Base-by-base conservation (phyloP, 768 basidiomycete genomes). In the Collybia mongolica region DNA sequence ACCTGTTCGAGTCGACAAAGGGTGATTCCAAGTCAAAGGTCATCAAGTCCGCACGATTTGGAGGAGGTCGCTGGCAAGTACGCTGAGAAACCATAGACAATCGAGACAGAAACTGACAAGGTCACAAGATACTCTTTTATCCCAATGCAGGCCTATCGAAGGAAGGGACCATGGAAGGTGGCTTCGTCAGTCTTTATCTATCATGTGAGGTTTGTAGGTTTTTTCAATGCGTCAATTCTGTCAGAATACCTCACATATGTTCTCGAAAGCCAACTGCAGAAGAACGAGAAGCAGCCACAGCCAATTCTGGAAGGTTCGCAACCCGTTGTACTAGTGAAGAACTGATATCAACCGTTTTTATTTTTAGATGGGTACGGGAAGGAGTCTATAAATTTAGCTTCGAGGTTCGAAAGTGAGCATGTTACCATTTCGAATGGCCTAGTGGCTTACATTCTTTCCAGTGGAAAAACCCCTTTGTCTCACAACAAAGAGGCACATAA, bases 341-440 rank as follows among this genome's bases (percentile, higher is more conserved):
- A 6, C 24, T 32, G 29, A 17, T 1, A 29, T 38, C 44, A 44
- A 29, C 42, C 46, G 17, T 49, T 11, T n/a, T 23, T 28, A 47
- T 29, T 2, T 6, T 26, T 51, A 92, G 88, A 71, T 94, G 91
- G 91, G 67, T 79, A n/a, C 80, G 92, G 14, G 87, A 91, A 50
- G 91, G 91, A 1, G 69, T 86, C n/a, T 93, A 82, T 70, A 90
- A 84, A 60, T 94, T 93, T 65, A 83, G 79, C 52, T 93, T 94
- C 57, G 91, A 93, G 61, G 72, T 93, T 56, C 80, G 82, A 60
- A 87, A 81, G 89, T 84, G 56, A 56, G 58, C 29, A 7, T 18
- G 22, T n/a, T 42, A 5, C 19, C 19, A 9, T 32, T 35, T 32
- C 11, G 32, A 32, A 32, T 32, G 32, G 32, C 7, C 14, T 14